These are phyloP conservation scores for Boehmeria nivea DNA, from an alignment of 306 rosid species.

Conservation along the genomic window DNA sequence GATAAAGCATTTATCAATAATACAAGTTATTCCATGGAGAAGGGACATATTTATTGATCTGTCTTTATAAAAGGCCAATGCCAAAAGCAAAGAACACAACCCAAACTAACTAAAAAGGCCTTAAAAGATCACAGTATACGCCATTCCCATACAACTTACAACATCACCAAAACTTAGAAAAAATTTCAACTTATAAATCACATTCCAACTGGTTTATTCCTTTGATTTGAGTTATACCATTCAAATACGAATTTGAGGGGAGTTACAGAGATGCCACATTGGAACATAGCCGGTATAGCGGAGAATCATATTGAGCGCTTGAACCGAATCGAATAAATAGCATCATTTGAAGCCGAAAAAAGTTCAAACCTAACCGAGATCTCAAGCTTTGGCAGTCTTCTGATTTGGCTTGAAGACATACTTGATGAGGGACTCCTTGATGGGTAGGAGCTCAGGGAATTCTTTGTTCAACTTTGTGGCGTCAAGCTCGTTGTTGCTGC, in stretches of 20 bases:
- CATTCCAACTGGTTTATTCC: conserved; percentile 35
- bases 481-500: conserved; percentile 87
- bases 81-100: not conserved
- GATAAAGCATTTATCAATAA: not conserved
- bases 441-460: conserved; percentile 70
- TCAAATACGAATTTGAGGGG: conserved; percentile 26
- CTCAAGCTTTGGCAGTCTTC: conserved; percentile 36
- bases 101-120: not conserved
- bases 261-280: conserved; percentile 2
- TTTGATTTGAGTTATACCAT: conserved; percentile 15
- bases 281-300: too few species aligned
- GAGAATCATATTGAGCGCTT: conserved; percentile 24
- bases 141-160: conserved; percentile 12
- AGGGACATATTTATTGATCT: not conserved
- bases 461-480: conserved; percentile 53
- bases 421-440: conserved; percentile 82
- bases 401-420: conserved; percentile 65
- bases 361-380: too few species aligned
- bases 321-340: conserved; percentile 28
- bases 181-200: conserved; percentile 10
- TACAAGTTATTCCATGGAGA: not conserved
- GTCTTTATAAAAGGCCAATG: not conserved
- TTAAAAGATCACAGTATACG: not conserved
- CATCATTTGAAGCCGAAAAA: too few species aligned
- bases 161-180: conserved; percentile 11